Evolutionary conservation across 345 rosid species (phyloP), one percentile per base, ranked within the genome.

Genomic region (Reutealis trisperma): DNA sequence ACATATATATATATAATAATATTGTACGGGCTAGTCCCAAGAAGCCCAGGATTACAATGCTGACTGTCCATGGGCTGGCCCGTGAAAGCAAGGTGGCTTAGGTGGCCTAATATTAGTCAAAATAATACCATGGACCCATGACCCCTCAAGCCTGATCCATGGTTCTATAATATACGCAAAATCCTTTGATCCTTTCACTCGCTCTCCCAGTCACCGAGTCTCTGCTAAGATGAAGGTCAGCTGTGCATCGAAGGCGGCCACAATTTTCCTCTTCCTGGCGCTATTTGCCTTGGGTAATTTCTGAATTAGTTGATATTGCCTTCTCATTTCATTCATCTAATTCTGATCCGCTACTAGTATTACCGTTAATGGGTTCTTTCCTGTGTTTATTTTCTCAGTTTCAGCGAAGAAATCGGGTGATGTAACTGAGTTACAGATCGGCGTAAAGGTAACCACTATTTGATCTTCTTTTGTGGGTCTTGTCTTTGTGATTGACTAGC

Each of bases 351-450:
- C 1, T 69, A 18, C 18, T 27, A 19, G 7, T n/a, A 12, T 54
- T 9, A 12, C 27, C 0, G 15, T 21, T 30, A 61, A 79, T 73
- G 60, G 70, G 52, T 37, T 67, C 10, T 37, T 55, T 55, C 15
- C 32, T 42, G 30, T 57, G 0, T 64, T 61, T 42, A 45, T 66
- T 63, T 65, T 60, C 55, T 55, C 85, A 94, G 98, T 80, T 54
- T 66, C 79, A 67, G 94, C 91, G 47, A 93, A 88, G 87, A 90
- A 86, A 32, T 90, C 93, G 4, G 89, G 81, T 59, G 98, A 93
- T 78, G 97, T 94, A 24, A 90, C 90, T 22, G 90, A 91, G 84
- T 79, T 95, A 49, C 99, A 94, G 85, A 91, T 94, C 86, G 99
- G 99, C 41, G 93, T 94, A 57, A 94, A 89, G 99, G 99, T 93